phyloP scores from a whole-genome alignment of 1,139 yeast species.

The Yamadazyma songkhlaensis region DNA sequence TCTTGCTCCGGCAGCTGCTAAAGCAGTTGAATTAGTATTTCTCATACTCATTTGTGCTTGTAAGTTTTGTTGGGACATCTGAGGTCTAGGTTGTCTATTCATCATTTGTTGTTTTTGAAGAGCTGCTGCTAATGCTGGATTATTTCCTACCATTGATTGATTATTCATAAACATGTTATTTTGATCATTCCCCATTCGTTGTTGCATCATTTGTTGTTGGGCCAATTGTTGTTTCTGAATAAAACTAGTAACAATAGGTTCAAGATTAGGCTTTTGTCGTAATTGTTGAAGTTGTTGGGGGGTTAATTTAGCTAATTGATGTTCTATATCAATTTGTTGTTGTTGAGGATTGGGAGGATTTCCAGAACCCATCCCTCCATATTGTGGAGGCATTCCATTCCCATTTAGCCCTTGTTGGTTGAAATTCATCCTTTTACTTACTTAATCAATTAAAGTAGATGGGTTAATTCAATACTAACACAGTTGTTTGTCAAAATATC shows the following conservation, averaged over 20 bases:
- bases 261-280: conserved; percentile 47
- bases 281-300: conserved; percentile 50
- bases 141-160: neutral
- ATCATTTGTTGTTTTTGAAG: conserved; percentile 5
- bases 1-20: conserved; percentile 8
- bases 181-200: conserved; percentile 3
- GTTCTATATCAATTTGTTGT: conserved; percentile 7
- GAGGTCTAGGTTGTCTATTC: conserved; percentile 6
- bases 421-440: conserved; percentile 14
- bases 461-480: neutral
- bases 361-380: conserved; percentile 2
- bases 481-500: neutral
- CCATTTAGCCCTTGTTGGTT: conserved; percentile 14
- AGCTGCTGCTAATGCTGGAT: conserved; percentile 5
- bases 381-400: conserved; percentile 10
- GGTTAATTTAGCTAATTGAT: conserved; percentile 36
- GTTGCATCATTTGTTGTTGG: conserved; percentile 12
- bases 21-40: conserved; percentile 8
- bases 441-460: too few relatives aligned
- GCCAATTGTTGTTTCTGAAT: conserved; percentile 36
- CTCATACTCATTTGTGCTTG: conserved; percentile 10
- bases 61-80: conserved; percentile 4
- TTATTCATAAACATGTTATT: conserved; percentile 1
- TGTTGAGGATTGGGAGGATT: conserved; percentile 12
- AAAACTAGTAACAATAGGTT: conserved; percentile 36